Percentiles rank a stretch among this genome's conserved stretches.
Conservation (phyloP, 345 rosid species). For the Arabis hirsuta region DNA sequence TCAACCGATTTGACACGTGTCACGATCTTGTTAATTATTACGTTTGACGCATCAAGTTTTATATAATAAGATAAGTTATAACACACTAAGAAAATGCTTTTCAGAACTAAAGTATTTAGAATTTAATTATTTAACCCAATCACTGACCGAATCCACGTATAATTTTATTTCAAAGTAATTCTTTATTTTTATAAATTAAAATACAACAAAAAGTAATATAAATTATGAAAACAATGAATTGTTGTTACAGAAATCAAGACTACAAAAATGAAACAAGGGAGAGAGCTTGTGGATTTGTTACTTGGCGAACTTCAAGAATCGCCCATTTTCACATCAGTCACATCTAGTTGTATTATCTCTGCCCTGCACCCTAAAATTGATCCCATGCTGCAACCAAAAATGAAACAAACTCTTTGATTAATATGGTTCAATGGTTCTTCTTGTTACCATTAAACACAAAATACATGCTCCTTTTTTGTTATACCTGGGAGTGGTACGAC, state of each 20-base stretch:
- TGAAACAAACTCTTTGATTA: constrained; percentile 11
- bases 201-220: constrained; percentile 21
- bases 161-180: not conserved
- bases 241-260: not conserved
- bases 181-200: not conserved
- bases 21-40: too few relatives aligned
- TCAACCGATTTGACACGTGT: too few relatives aligned
- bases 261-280: not conserved
- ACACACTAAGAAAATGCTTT: not conserved
- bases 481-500: constrained; percentile 92
- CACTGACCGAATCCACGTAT: constrained; percentile 6
- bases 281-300: constrained; percentile 1
- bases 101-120: not conserved
- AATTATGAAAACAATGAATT: not conserved
- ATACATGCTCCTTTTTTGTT: not conserved
- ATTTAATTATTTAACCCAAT: not conserved
- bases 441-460: not conserved
- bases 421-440: constrained; percentile 14
- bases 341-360: constrained; percentile 92
- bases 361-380: constrained; percentile 85
- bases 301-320: constrained; percentile 46
- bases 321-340: constrained; percentile 92
- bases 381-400: constrained; percentile 63
- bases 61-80: too few relatives aligned
- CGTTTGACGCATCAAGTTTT: too few relatives aligned